Percentiles rank a stretch among this genome's conserved stretches.
phyloP scores from a whole-genome alignment of 176 grass and related monocot genomes.

The Elaeis guineensis region DNA sequence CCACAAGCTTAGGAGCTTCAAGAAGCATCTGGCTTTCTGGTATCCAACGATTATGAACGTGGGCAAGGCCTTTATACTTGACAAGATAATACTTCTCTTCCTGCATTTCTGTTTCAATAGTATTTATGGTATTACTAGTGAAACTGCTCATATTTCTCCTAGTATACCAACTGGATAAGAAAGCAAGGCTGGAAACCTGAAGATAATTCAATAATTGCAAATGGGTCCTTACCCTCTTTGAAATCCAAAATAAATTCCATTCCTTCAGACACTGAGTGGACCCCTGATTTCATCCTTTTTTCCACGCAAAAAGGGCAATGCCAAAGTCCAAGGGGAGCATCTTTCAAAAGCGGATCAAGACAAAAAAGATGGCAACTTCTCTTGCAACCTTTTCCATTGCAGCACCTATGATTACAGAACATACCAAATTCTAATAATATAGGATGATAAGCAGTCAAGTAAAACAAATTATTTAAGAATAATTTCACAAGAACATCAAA shows the following conservation, averaged over 20 bases:
- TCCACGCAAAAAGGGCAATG: slow-evolving; percentile 50
- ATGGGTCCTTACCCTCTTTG: slow-evolving; percentile 54
- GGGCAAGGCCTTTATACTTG: slow-evolving; percentile 87
- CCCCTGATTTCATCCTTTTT: slow-evolving; percentile 55
- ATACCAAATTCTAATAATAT: too few species aligned
- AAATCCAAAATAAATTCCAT: slow-evolving; percentile 73
- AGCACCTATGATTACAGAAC: slow-evolving; percentile 28
- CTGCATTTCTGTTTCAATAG: slow-evolving; percentile 21
- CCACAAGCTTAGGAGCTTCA: slow-evolving; percentile 46
- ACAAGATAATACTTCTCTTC: slow-evolving; percentile 63
- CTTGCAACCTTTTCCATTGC: slow-evolving; percentile 60
- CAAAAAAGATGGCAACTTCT: slow-evolving; percentile 65
- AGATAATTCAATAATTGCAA: not conserved
- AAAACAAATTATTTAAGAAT: too few species aligned
- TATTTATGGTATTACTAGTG: slow-evolving; percentile 3
- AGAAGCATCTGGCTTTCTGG: slow-evolving; percentile 48
- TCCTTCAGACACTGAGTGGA: slow-evolving; percentile 53
- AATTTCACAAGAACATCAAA: too few species aligned
- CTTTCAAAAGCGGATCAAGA: slow-evolving; percentile 49
- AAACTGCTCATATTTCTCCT: too few species aligned
- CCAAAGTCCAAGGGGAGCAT: slow-evolving; percentile 51
- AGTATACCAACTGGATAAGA: too few species aligned
- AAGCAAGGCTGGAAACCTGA: too few species aligned
- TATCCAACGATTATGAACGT: slow-evolving; percentile 79
- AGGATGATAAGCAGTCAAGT: too few species aligned